Percentiles rank a stretch among this genome's conserved stretches.
These are phyloP conservation scores for Paecilomyces niveus DNA, from an alignment of 2,329 filamentous ascomycete genomes.

Conservation along the genomic window DNA sequence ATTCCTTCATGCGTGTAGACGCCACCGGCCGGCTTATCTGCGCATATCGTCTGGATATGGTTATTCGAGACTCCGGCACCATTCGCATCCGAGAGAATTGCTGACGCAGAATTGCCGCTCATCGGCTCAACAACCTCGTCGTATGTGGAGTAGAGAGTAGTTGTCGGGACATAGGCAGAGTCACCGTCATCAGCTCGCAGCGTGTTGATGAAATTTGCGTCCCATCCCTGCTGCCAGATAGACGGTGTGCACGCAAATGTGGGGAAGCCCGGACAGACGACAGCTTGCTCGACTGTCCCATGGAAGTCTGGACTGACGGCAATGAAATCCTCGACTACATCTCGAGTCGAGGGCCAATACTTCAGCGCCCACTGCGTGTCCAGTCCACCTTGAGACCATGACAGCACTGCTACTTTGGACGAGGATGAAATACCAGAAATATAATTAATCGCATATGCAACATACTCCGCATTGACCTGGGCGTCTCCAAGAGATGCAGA, in stretches of 20 bases:
- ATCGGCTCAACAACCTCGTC: constrained; percentile 50
- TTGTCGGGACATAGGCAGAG: constrained; percentile 50
- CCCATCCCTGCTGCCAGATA: constrained; percentile 43
- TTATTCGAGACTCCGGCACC: constrained; percentile 45
- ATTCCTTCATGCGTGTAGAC: constrained; percentile 47
- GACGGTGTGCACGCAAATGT: constrained; percentile 28
- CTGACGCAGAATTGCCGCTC: constrained; percentile 41
- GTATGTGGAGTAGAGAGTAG: constrained; percentile 43
- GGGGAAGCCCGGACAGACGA: constrained; percentile 1
- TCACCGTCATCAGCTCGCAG: constrained; percentile 42
- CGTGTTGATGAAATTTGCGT: constrained; percentile 36
- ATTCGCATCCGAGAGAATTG: constrained; percentile 30
- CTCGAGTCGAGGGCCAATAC: constrained; percentile 48
- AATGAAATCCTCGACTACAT: constrained; percentile 43
- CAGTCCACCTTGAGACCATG: constrained; percentile 51
- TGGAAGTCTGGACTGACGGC: constrained; percentile 48
- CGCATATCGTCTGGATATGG: constrained; percentile 42
- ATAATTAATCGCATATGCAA: constrained; percentile 50
- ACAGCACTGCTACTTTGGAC: constrained; percentile 39
- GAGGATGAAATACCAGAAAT: constrained; percentile 13
- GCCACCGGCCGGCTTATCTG: constrained; percentile 28
- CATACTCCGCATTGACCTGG: constrained; percentile 48
- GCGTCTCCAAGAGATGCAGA: constrained; percentile 40
- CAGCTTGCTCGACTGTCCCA: constrained; percentile 18
- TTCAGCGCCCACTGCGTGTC: constrained; percentile 52